These are phyloP conservation scores for Sporobolomyces phaffii DNA, from an alignment of 768 basidiomycete genomes.

Conservation along the genomic window DNA sequence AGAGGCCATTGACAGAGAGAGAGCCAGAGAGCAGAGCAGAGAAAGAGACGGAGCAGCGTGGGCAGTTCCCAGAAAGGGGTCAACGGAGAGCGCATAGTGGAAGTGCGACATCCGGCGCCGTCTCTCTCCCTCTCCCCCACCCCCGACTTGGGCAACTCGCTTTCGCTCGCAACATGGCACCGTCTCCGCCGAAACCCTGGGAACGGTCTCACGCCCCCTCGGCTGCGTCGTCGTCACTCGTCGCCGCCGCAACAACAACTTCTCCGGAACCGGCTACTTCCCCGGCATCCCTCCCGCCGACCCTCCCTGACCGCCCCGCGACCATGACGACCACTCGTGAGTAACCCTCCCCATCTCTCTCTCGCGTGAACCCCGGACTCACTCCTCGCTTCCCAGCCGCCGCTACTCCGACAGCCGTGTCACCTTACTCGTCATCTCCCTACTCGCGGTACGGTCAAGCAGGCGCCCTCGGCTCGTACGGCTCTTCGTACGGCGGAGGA, in stretches of 20 bases:
- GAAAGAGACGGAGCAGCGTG: neutral
- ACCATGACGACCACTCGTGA: conserved; percentile 46
- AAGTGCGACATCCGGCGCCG: neutral
- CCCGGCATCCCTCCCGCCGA: conserved; percentile 43
- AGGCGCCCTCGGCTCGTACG: conserved; percentile 43
- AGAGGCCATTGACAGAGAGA: neutral
- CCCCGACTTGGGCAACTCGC: neutral
- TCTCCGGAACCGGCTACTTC: conserved; percentile 43
- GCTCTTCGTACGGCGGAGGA: conserved; percentile 37
- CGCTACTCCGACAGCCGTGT: neutral
- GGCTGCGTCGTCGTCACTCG: conserved; percentile 43
- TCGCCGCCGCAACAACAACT: conserved; percentile 44
- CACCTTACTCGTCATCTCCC: neutral
- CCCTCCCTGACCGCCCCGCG: conserved; percentile 62
- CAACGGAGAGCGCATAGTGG: neutral
- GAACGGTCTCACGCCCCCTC: conserved; percentile 53
- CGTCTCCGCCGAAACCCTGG: conserved; percentile 80
- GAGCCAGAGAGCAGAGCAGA: neutral
- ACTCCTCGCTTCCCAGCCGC: neutral
- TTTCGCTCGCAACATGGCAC: conserved; percentile 54
- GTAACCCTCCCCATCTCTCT: neutral
- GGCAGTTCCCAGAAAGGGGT: neutral
- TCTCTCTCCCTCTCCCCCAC: neutral
- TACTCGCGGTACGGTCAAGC: conserved; percentile 31
- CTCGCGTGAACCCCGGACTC: neutral